Percentiles rank a stretch among this genome's conserved stretches.
These are phyloP conservation scores for Syzygium syzygioides DNA, from an alignment of 441 rosid genomes.

Conservation along the genomic window DNA sequence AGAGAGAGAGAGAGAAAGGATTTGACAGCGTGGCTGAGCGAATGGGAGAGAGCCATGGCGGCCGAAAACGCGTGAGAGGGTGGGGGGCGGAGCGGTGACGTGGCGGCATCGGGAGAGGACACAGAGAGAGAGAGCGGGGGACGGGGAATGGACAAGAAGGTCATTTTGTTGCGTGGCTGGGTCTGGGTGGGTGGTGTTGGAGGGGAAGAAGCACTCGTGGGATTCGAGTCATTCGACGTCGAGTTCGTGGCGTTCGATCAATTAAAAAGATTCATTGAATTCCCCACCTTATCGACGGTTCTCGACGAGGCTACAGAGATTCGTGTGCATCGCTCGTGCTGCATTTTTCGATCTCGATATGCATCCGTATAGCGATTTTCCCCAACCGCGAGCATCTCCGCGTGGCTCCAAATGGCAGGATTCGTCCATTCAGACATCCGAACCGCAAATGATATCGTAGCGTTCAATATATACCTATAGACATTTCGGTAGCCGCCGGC, in stretches of 20 bases:
- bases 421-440: accelerated
- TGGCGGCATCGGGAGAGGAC: slow-evolving; percentile 16
- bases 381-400: accelerated
- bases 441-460: neutral
- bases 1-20: neutral
- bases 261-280: no score
- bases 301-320: no score
- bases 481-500: no score
- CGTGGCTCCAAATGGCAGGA: accelerated
- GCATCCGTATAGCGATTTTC: accelerated
- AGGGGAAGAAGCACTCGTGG: neutral
- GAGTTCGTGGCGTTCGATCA: no score
- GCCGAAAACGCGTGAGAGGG: slow-evolving; percentile 29
- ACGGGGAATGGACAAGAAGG: neutral
- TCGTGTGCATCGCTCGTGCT: neutral
- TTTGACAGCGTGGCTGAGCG: neutral
- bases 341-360: neutral
- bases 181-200: neutral
- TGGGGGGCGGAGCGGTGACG: slow-evolving; percentile 24
- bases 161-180: neutral
- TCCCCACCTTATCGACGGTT: no score
- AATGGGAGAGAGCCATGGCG: slow-evolving; percentile 7
- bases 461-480: no score
- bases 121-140: neutral
- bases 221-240: no score